Evolutionary conservation across 495 filamentous ascomycete genomes (phyloP), one percentile per base, ranked within the genome.

Genomic region (Acidomyces sp.): DNA sequence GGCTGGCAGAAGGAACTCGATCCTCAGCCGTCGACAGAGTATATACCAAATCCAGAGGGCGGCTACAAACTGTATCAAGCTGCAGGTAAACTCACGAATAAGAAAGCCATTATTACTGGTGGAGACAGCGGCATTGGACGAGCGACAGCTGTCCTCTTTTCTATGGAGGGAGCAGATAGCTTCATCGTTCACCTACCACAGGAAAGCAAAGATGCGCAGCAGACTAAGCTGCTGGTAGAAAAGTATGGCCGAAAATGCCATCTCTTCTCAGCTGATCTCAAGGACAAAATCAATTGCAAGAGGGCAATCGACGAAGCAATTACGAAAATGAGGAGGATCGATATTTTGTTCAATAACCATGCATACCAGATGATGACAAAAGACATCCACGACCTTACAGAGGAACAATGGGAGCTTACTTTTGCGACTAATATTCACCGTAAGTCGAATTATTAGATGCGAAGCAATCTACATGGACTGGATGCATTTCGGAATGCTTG

Each of bases 61-160:
- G 77, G 77, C 11, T 82, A 76, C 58, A 74, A 82, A 49, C 72
- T 68, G 37, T 90, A 90, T 63, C 77, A 76, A 58, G 72, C 83
- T 10, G 80, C 85, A 9, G 78, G 76, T 26, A 93, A 93, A 61
- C 69, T 90, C 1, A 52, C 64, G 41, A 78, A 73, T 45, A 82
- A 80, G 57, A 78, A 74, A 17, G 82, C 82, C 17, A 59, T 90
- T 24, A 90, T 90, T 49, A 87, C 82, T 1, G 82, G 83, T 22
- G 85, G 84, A 11, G 83, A 90, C 55, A 80, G 72, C 4, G 82
- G 84, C 12, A 90, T 90, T 51, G 82, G 85, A 12, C 77, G 82
- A 6, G 77, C 83, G 0, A 72, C 78, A 12, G 80, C 83, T 0
- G 74, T 88, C 12, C 65, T 92, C 0, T 88, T 77, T 41, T 82